A percentile compares a stretch with the other conserved stretches of the same genome.
phyloP scores from a whole-genome alignment of 2,329 filamentous ascomycete genomes.

The Cercospora canescens region DNA sequence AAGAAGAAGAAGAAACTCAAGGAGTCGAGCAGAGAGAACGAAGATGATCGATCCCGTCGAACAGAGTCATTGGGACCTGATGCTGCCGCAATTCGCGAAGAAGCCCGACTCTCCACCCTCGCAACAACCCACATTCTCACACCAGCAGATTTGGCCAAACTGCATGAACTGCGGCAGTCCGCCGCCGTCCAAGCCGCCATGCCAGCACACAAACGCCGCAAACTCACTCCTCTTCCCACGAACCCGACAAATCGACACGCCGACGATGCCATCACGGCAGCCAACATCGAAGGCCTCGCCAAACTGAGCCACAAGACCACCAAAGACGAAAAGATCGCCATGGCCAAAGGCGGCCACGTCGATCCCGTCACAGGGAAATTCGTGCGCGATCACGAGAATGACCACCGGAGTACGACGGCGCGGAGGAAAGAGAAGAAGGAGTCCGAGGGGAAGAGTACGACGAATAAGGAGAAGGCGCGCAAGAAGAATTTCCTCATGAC shows the following conservation, averaged over 20 bases:
- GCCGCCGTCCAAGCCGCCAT: conserved; percentile 68
- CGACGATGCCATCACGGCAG: conserved; percentile 85
- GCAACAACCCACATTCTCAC: conserved; percentile 95
- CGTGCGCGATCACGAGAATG: conserved; percentile 53
- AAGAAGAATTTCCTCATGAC: conserved; percentile 99
- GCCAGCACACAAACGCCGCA: conserved; percentile 44
- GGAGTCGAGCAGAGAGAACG: conserved; percentile 15
- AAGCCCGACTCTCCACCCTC: conserved; percentile 60
- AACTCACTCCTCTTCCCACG: conserved; percentile 28
- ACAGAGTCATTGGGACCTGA: conserved; percentile 34
- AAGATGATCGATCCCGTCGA: conserved; percentile 32
- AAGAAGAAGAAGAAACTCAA: conserved; percentile 44
- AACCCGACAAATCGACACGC: conserved; percentile 56
- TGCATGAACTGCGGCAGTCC: conserved; percentile 79
- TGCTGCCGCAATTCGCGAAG: conserved; percentile 32
- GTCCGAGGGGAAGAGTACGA: conserved; percentile 88
- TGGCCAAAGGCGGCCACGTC: conserved; percentile 63
- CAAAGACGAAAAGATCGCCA: conserved; percentile 83
- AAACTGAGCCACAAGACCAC: conserved; percentile 76
- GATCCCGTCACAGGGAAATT: conserved; percentile 55
- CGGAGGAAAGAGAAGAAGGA: conserved; percentile 85
- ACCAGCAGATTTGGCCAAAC: conserved; percentile 91
- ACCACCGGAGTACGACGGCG: conserved; percentile 85
- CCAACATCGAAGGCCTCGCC: conserved; percentile 85
- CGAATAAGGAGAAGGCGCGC: conserved; percentile 93